phyloP scores from a whole-genome alignment of 257 asterid genomes.

The Fraxinus anomala region DNA sequence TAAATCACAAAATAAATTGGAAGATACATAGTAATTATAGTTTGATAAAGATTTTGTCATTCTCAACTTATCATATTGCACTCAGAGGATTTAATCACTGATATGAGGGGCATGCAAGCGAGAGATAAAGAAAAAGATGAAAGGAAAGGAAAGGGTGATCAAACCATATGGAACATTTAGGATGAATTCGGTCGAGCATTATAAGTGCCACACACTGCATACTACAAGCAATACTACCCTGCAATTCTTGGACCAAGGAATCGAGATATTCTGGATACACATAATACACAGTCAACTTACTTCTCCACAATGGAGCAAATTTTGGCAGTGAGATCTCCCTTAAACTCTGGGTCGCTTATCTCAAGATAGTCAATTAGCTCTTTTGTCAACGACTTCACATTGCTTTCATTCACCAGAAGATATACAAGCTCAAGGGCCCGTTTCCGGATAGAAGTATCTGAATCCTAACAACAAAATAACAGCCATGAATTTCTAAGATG shows the following conservation, averaged over 20 bases:
- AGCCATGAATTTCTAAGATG: conserved; percentile 23
- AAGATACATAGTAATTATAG: conserved; percentile 28
- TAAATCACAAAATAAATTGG: conserved; percentile 18
- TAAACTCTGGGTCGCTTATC: conserved; percentile 87
- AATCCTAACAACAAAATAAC: conserved; percentile 65
- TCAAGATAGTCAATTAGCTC: conserved; percentile 89
- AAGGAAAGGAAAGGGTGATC: not conserved
- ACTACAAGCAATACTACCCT: conserved; percentile 2
- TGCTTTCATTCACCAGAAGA: conserved; percentile 87
- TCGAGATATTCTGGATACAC: not conserved
- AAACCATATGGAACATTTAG: conserved; percentile 17
- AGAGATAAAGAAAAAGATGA: not conserved
- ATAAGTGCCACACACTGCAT: conserved; percentile 3
- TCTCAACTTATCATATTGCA: conserved; percentile 7
- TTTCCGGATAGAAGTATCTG: conserved; percentile 99
- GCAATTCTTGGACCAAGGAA: conserved; percentile 5
- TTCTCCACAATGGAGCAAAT: conserved; percentile 94
- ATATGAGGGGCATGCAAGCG: not conserved
- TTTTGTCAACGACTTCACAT: conserved; percentile 82
- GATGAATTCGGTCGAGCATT: conserved; percentile 5
- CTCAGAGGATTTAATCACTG: conserved; percentile 13
- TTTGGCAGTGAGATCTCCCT: conserved; percentile 91
- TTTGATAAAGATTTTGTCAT: conserved; percentile 14
- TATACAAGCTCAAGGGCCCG: conserved; percentile 94
- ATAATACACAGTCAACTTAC: conserved; percentile 57